Evolutionary conservation across 495 filamentous ascomycete genomes (phyloP).

Genomic region (Lophium mytilinum): DNA sequence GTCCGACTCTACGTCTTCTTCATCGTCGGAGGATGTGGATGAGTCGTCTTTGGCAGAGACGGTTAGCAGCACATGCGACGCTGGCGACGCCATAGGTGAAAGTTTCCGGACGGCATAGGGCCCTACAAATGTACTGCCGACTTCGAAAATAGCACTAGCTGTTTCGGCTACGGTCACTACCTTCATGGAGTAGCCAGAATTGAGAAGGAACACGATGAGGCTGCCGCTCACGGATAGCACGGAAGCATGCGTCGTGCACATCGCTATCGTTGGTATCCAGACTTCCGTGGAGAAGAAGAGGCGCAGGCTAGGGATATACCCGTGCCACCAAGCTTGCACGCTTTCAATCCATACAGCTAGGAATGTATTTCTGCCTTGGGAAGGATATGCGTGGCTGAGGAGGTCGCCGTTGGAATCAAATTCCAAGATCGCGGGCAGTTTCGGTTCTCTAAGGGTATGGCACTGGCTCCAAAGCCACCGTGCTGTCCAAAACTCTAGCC

Average conservation of each 20-base stretch:
- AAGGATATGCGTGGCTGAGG: neutral
- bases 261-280: neutral
- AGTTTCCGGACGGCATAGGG: neutral
- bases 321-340: neutral
- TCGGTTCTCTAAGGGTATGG: neutral
- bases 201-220: neutral
- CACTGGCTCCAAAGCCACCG: neutral
- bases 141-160: neutral
- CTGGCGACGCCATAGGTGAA: neutral
- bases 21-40: neutral
- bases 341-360: neutral
- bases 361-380: neutral
- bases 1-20: conserved; percentile 44
- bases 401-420: neutral
- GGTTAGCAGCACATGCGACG: neutral
- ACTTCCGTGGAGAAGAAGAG: neutral
- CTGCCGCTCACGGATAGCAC: neutral
- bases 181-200: neutral
- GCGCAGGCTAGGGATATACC: neutral
- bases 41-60: neutral
- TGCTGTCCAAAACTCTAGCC: neutral
- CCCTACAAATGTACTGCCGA: neutral
- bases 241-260: neutral
- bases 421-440: neutral
- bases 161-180: neutral